Evolutionary conservation across 345 rosid species (phyloP).

Genomic region (Eucalyptus victrix): DNA sequence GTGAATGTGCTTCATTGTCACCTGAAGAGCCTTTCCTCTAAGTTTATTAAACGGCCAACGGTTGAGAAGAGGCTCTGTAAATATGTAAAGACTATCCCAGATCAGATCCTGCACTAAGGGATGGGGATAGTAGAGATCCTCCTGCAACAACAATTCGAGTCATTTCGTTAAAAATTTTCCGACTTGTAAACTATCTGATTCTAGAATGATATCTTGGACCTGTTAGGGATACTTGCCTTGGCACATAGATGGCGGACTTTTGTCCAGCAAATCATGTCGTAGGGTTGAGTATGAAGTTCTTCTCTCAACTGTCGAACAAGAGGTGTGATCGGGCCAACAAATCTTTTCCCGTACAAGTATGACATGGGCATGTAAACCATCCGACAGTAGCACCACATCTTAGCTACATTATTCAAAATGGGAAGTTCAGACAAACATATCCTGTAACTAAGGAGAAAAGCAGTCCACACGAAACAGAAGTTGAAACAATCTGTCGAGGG

Average conservation of each 20-base stretch:
- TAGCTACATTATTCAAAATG: not conserved
- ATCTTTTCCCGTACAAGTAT: conserved; percentile 19
- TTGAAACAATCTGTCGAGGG: not conserved
- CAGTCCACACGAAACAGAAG: not conserved
- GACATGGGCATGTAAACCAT: conserved; percentile 25
- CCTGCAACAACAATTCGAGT: not conserved
- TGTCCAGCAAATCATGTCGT: conserved; percentile 4
- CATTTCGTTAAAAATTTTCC: not conserved
- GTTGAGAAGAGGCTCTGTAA: conserved; percentile 22
- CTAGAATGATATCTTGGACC: not conserved
- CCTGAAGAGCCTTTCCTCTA: conserved; percentile 13
- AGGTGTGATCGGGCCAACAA: conserved; percentile 21
- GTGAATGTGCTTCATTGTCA: conserved; percentile 16
- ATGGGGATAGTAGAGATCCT: conserved; percentile 13
- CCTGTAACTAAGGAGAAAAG: not conserved
- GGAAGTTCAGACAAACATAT: not conserved
- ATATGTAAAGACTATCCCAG: conserved; percentile 17
- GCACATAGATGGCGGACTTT: conserved; percentile 10
- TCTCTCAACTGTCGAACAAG: conserved; percentile 8
- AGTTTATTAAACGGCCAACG: conserved; percentile 30
- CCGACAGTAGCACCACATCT: conserved; percentile 21
- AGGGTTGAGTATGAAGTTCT: conserved; percentile 11
- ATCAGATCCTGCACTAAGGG: conserved; percentile 19
- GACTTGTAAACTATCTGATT: not conserved
- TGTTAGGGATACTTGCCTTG: not conserved